Evolutionary conservation across 768 basidiomycete genomes (phyloP).

Genomic region (Hygrophorus pudorinus): DNA sequence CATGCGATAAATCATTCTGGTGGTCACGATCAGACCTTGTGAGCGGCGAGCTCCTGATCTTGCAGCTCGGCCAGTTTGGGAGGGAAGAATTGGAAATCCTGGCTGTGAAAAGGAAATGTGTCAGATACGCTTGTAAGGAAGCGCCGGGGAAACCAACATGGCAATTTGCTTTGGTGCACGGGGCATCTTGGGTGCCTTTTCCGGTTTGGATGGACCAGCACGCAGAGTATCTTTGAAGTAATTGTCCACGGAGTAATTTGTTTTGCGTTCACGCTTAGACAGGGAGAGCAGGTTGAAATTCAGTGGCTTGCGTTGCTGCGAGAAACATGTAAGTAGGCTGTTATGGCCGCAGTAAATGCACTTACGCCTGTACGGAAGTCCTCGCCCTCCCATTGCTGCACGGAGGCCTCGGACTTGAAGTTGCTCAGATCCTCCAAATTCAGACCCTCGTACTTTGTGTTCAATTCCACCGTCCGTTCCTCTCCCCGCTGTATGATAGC

Average conservation of each 20-base stretch:
- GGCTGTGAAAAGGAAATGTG: slow-evolving; percentile 31
- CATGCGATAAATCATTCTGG: neutral
- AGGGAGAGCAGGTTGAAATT: slow-evolving; percentile 76
- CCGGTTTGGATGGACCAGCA: slow-evolving; percentile 63
- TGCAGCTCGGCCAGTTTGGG: slow-evolving; percentile 70
- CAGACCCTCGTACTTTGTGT: slow-evolving; percentile 84
- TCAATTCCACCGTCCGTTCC: slow-evolving; percentile 80
- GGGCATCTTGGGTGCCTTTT: slow-evolving; percentile 76
- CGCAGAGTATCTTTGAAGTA: slow-evolving; percentile 93
- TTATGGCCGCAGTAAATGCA: slow-evolving; percentile 3
- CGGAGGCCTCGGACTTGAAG: slow-evolving; percentile 89
- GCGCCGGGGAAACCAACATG: slow-evolving; percentile 40
- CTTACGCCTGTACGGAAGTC: slow-evolving; percentile 74
- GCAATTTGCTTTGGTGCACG: slow-evolving; percentile 82
- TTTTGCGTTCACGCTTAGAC: slow-evolving; percentile 89
- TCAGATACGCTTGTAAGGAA: slow-evolving; percentile 6
- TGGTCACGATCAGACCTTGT: slow-evolving; percentile 40
- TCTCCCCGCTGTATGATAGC: slow-evolving; percentile 88
- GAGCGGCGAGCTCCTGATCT: slow-evolving; percentile 76
- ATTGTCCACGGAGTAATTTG: slow-evolving; percentile 88
- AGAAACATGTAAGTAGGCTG: slow-evolving; percentile 2
- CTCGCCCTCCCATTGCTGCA: slow-evolving; percentile 94
- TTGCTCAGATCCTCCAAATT: slow-evolving; percentile 93
- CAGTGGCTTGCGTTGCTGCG: slow-evolving; percentile 48
- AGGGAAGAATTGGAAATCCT: slow-evolving; percentile 97